These are phyloP conservation scores for Perilla frutescens DNA, from an alignment of 257 asterid species.

Conservation along the genomic window DNA sequence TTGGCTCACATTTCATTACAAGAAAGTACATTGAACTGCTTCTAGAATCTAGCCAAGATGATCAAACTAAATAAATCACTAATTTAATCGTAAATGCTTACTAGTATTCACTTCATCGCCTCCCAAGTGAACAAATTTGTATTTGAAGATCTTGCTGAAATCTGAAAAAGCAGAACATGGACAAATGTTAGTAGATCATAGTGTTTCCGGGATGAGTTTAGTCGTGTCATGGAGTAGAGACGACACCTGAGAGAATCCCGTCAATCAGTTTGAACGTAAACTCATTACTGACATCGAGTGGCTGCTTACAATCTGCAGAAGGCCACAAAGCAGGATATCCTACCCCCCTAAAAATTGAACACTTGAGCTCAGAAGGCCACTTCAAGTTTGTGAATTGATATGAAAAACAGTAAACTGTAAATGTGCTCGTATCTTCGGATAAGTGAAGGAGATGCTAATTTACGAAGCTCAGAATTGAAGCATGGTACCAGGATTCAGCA, in stretches of 20 bases:
- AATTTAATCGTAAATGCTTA: constrained; percentile 41
- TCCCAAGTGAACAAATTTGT: constrained; percentile 87
- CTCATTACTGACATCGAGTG: constrained; percentile 90
- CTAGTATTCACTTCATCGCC: constrained; percentile 94
- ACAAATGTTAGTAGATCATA: constrained; percentile 5
- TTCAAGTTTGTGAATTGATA: constrained; percentile 2
- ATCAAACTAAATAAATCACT: neutral
- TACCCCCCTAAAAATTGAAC: constrained; percentile 61
- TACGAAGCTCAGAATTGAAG: constrained; percentile 3
- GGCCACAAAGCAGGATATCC: constrained; percentile 96
- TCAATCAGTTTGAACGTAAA: constrained; percentile 86
- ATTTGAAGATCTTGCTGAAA: constrained; percentile 92
- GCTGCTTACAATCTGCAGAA: constrained; percentile 68
- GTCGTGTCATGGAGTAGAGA: constrained; percentile 4
- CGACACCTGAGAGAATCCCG: constrained; percentile 84
- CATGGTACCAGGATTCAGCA: constrained; percentile 80
- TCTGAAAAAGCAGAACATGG: constrained; percentile 50
- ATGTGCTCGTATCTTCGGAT: neutral
- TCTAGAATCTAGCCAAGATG: too few relatives aligned
- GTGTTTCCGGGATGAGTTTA: neutral
- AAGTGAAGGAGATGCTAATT: neutral
- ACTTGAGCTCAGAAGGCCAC: neutral
- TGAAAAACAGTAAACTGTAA: neutral
- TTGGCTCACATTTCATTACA: too few relatives aligned
- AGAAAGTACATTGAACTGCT: too few relatives aligned